phyloP scores from a whole-genome alignment of 305 asterid species.

The Fraxinus latifolia region DNA sequence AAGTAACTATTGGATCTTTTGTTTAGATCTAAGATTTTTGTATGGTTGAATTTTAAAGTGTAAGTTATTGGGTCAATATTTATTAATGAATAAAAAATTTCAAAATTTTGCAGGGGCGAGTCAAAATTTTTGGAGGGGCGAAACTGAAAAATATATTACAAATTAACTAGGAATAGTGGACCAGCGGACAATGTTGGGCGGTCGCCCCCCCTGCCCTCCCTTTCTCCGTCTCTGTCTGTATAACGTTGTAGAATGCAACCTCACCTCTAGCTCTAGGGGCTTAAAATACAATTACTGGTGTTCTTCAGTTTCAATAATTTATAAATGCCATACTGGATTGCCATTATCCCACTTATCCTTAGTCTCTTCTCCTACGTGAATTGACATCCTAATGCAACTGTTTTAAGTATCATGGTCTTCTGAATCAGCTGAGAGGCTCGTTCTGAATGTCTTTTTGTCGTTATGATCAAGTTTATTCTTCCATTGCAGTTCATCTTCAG shows the following conservation, averaged over 20 bases:
- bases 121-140: no score
- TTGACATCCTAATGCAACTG: neutral
- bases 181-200: no score
- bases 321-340: neutral
- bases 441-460: neutral
- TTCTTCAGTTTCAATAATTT: neutral
- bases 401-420: neutral
- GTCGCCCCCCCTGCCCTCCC: no score
- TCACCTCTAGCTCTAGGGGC: neutral
- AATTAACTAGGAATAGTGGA: no score
- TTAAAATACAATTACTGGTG: neutral
- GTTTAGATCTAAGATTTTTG: no score
- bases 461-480: neutral
- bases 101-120: no score
- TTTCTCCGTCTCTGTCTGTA: no score
- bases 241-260: neutral
- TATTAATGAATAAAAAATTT: no score
- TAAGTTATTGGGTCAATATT: no score
- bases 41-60: no score
- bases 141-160: no score
- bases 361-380: neutral
- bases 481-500: slow-evolving; percentile 1
- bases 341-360: neutral
- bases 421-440: neutral
- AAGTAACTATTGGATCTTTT: no score